Evolutionary conservation across 805 yeast species (phyloP), one percentile per base, ranked within the genome.

Genomic region (Sugiyamaella valdiviana): DNA sequence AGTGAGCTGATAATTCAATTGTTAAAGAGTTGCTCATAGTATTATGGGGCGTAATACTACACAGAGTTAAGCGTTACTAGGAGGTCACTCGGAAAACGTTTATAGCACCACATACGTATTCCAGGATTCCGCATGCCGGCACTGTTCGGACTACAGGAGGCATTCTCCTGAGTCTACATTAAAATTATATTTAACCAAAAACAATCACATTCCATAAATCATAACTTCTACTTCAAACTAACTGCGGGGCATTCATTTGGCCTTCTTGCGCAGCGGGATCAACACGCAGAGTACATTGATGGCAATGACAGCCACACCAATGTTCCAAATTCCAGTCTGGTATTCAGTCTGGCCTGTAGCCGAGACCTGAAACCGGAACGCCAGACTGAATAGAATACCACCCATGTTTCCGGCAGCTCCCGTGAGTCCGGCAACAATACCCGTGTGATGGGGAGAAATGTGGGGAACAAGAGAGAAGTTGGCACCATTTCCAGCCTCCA

Each of bases 401-500:
- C 72, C 72, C 37, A 65, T 23, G 45, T 67, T 67, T 16, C 72
- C 72, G 42, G 64, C 57, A 2, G 66, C 65, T 36, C 72, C 72
- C 5, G 70, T 59, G 2, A 60, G 53, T 22, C 72, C 72, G 17
- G 69, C 58, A n/a, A 67, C 68, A 41, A 65, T 60, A 44, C 72
- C 72, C 14, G 66, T 60, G 45, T 63, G 68, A 38, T 58, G 59
- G 20, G 64, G 65, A 46, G 65, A 64, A 24, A 65, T 58, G 42
- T 65, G 65, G 2, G 70, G 70, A 10, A 67, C 72, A 9, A 63
- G 52, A 0, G 69, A 57, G 52, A 63, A 67, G 44, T 64, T 63
- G 10, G 72, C 72, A 48, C 72, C 72, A 44, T 68, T 67, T 17
- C 64, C 71, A 63, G 66, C 66, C 45, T 68, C 72, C 68, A 68